A percentile compares a stretch with the other conserved stretches of the same genome.
Conservation (phyloP, 192 early-diverging fungal species). For the Nowakowskiella sp. region DNA sequence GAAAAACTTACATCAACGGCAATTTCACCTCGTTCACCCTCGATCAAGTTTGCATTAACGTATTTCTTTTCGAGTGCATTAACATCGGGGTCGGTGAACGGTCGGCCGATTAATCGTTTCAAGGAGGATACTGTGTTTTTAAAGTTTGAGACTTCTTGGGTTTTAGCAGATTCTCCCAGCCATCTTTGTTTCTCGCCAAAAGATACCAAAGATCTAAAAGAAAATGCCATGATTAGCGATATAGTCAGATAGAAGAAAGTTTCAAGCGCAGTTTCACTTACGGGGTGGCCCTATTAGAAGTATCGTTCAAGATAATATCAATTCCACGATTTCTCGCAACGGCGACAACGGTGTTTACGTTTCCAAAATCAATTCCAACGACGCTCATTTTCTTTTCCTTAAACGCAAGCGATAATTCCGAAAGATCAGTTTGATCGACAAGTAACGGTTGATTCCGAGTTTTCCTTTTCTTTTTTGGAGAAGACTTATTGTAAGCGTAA, state of each 20-base stretch:
- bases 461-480: too few species aligned
- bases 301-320: constrained; percentile 95
- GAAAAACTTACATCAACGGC: constrained; percentile 53
- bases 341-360: constrained; percentile 91
- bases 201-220: constrained; percentile 72
- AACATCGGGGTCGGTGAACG: constrained; percentile 77
- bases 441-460: too few species aligned
- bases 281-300: constrained; percentile 92
- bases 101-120: constrained; percentile 87
- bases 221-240: background rate
- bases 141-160: constrained; percentile 88
- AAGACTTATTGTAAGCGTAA: too few species aligned
- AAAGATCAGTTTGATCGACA: too few species aligned
- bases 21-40: constrained; percentile 67
- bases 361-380: constrained; percentile 95
- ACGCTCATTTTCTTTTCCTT: constrained; percentile 59
- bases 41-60: constrained; percentile 73
- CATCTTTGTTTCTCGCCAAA: constrained; percentile 93
- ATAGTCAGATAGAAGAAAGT: background rate
- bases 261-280: constrained; percentile 51
- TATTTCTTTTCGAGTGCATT: constrained; percentile 71
- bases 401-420: too few species aligned
- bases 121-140: constrained; percentile 86
- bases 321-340: constrained; percentile 97
- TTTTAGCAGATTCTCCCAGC: constrained; percentile 92